Evolutionary conservation across 78 protist genomes (phyloP).

Genomic region (Capsaspora owczarzaki): DNA sequence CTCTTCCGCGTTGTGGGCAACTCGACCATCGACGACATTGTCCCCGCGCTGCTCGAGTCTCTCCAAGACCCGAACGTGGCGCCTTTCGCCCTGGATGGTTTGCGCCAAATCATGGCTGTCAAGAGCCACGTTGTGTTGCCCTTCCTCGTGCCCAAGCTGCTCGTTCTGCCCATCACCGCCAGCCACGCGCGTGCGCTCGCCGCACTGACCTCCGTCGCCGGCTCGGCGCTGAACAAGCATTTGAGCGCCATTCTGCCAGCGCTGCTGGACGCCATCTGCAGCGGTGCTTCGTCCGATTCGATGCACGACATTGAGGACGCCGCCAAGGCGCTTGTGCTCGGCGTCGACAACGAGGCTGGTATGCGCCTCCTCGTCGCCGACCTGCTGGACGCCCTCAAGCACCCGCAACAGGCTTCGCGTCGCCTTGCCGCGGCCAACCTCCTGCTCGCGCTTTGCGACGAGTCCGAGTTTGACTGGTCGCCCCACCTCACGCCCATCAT

Average conservation of each 20-base stretch:
- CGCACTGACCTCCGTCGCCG: slow-evolving; percentile 49
- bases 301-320: slow-evolving; percentile 4
- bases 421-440: background rate
- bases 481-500: background rate
- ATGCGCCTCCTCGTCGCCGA: slow-evolving; percentile 26
- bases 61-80: background rate
- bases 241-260: slow-evolving; percentile 46
- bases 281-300: background rate
- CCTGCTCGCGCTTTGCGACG: background rate
- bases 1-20: slow-evolving; percentile 41
- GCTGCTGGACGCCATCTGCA: slow-evolving; percentile 46
- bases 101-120: slow-evolving; percentile 53
- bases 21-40: slow-evolving; percentile 57
- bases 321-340: background rate
- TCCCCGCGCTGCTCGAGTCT: slow-evolving; percentile 45
- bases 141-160: slow-evolving; percentile 54
- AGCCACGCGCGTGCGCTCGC: slow-evolving; percentile 52
- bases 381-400: background rate
- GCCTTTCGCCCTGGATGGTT: slow-evolving; percentile 41
- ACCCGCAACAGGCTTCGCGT: background rate
- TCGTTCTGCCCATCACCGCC: slow-evolving; percentile 51
- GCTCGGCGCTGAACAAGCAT: slow-evolving; percentile 44
- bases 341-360: slow-evolving; percentile 16
- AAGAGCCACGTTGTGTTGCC: slow-evolving; percentile 47
- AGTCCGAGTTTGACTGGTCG: background rate